Conservation (phyloP, 352 stramenopile species). For the Peronospora farinosa region DNA sequence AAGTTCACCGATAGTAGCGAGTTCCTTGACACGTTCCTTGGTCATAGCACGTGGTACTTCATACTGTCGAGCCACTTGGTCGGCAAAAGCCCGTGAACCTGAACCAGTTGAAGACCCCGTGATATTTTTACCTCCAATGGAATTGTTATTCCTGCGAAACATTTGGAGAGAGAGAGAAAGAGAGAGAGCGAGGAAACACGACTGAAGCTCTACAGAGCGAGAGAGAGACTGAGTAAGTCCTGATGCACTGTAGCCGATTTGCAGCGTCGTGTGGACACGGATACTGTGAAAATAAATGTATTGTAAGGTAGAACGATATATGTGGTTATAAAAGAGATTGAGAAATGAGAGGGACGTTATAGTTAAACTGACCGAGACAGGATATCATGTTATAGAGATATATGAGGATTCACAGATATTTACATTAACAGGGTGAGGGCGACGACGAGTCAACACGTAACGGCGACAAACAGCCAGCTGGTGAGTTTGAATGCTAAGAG, state of each 20-base stretch:
- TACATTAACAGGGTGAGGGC: neutral
- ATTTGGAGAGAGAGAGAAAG: constrained; percentile 5
- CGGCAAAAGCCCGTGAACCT: constrained; percentile 36
- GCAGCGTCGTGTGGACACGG: neutral
- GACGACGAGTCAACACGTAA: constrained; percentile 9
- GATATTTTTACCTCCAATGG: constrained; percentile 19
- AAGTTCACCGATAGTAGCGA: constrained; percentile 41
- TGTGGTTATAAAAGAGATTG: neutral
- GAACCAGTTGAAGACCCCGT: constrained; percentile 11
- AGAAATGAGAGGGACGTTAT: neutral
- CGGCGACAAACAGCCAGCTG: constrained; percentile 21
- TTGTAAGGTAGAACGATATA: neutral
- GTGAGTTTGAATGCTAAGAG: constrained; percentile 11
- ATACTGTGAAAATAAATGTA: constrained; percentile 7
- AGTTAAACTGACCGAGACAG: neutral
- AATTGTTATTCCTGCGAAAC: constrained; percentile 36
- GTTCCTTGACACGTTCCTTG: constrained; percentile 31
- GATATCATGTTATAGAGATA: neutral
- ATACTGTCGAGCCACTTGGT: constrained; percentile 61
- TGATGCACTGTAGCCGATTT: constrained; percentile 9
- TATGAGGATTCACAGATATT: neutral
- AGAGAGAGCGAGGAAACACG: constrained; percentile 10
- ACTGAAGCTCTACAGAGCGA: constrained; percentile 12
- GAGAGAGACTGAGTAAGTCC: constrained; percentile 10
- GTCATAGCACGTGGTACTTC: constrained; percentile 42